A percentile compares a stretch with the other conserved stretches of the same genome.
These are phyloP conservation scores for Beauveria sp. DNA, from an alignment of 2,329 filamentous ascomycete genomes.

Conservation along the genomic window DNA sequence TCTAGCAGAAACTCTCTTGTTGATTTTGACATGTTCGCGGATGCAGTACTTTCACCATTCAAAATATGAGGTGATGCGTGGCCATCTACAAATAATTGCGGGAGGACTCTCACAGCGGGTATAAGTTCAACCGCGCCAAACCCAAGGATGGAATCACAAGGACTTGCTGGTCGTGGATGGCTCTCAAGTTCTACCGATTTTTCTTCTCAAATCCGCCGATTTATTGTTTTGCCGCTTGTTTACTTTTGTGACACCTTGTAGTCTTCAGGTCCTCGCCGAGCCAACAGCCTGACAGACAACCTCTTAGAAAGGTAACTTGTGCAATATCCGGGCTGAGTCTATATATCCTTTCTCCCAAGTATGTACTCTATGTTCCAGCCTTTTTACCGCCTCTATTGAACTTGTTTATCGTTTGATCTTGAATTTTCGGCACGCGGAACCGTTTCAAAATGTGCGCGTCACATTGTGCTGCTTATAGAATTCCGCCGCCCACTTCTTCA, in stretches of 20 bases:
- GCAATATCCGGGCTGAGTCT: too few relatives aligned
- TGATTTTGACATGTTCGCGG: background rate
- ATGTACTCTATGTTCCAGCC: background rate
- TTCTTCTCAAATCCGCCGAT: too few relatives aligned
- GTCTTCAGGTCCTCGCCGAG: too few relatives aligned
- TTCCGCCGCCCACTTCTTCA: constrained; percentile 55
- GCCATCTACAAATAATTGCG: background rate
- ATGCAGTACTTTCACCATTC: background rate
- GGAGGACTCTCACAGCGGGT: background rate
- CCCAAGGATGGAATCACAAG: too few relatives aligned
- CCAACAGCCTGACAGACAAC: too few relatives aligned
- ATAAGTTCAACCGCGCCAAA: background rate
- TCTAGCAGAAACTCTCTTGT: background rate
- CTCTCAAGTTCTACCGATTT: too few relatives aligned
- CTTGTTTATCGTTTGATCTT: background rate
- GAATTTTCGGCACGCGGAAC: background rate
- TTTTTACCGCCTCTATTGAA: background rate
- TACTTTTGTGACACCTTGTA: too few relatives aligned
- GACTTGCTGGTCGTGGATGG: too few relatives aligned
- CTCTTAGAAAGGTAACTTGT: too few relatives aligned
- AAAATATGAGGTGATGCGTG: background rate
- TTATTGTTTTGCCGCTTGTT: too few relatives aligned
- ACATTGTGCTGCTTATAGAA: constrained; percentile 28
- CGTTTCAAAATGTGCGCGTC: background rate
- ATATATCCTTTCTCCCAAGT: too few relatives aligned